Base-by-base conservation (phyloP, 2,329 filamentous ascomycete species). In the Paraconiothyrium sp. region DNA sequence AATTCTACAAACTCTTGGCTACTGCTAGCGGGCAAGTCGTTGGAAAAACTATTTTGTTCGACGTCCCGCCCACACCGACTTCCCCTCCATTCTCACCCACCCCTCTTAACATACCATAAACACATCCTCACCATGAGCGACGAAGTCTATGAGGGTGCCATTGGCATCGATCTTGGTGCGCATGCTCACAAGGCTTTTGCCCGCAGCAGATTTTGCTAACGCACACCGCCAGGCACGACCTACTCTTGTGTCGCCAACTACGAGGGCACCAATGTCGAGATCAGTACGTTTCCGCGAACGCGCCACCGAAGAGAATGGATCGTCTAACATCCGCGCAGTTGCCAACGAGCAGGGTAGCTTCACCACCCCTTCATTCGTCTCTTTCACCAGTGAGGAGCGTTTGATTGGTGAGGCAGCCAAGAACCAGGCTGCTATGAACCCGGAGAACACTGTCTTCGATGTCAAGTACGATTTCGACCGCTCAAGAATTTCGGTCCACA, bases 351-450 rank as follows among this genome's bases (percentile, higher is more conserved):
- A 98, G 90, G 94, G 94, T 88, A 94, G 89, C 85, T 97, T 97
- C 86, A 98, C 95, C 80, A 98, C 95, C 69, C 95, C 95, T 73
- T 98, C 95, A 61, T 99, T 97, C 88, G 95, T 99, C 81, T 97
- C 93, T 76, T 99, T 99, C 90, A 97, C 93, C 81, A 90, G 94
- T 78, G 93, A 97, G 87, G 95, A 99, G 89, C 94, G 95, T 84
- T 86, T 99, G 85, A 98, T 98, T 80, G 95, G 95, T 87, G 95
- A 98, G 89, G 94, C 95, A 65, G 95, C 95, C 80, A 99, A 98
- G 92, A 99, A 99, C 88, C 94, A 97, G 90, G 95, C 94, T 80
- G 94, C 95, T 79, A 97, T 98, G 93, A 99, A 99, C 92, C 95
- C 95, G 68, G 84, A 84, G 81, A 98, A 98, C 88, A 99, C 95